Evolutionary conservation across 495 filamentous ascomycete genomes (phyloP).

Genomic region (Aspergillus cavernicola): DNA sequence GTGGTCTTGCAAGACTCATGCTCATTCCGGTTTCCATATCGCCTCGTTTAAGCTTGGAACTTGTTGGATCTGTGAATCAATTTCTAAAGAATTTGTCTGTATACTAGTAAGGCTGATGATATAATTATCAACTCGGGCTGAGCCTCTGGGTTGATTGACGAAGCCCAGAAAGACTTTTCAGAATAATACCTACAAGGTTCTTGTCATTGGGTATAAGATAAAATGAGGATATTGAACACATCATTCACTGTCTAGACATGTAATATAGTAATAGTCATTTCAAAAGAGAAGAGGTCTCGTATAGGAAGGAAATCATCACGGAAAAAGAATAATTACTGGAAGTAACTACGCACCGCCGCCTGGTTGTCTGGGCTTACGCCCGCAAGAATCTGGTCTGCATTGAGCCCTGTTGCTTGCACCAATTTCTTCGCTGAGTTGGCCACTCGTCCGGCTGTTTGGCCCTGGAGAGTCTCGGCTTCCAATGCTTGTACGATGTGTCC

Average conservation of each 20-base stretch:
- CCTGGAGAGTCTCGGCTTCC: constrained; percentile 85
- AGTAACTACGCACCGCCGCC: constrained; percentile 67
- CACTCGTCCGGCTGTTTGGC: constrained; percentile 69
- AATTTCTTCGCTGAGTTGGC: constrained; percentile 70
- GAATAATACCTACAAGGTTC: no score
- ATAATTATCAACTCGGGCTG: no score
- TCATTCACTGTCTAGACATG: constrained; percentile 11
- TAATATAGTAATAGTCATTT: not conserved
- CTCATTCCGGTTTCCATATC: no score
- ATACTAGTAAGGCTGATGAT: no score
- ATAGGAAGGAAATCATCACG: constrained; percentile 7
- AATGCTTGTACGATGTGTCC: constrained; percentile 79
- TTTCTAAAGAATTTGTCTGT: no score
- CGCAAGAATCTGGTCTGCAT: constrained; percentile 65
- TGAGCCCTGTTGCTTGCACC: constrained; percentile 62
- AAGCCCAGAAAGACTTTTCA: no score
- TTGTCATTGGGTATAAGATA: no score
- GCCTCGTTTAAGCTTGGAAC: no score
- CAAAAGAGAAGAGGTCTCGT: constrained; percentile 1
- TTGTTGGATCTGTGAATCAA: no score
- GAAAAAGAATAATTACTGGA: constrained; percentile 45
- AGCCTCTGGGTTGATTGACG: no score
- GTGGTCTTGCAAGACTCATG: not conserved
- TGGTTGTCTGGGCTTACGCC: constrained; percentile 72
- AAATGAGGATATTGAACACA: no score